These are phyloP conservation scores for Phytopythium ostracodes DNA, from an alignment of 352 stramenopile genomes.

Conservation along the genomic window DNA sequence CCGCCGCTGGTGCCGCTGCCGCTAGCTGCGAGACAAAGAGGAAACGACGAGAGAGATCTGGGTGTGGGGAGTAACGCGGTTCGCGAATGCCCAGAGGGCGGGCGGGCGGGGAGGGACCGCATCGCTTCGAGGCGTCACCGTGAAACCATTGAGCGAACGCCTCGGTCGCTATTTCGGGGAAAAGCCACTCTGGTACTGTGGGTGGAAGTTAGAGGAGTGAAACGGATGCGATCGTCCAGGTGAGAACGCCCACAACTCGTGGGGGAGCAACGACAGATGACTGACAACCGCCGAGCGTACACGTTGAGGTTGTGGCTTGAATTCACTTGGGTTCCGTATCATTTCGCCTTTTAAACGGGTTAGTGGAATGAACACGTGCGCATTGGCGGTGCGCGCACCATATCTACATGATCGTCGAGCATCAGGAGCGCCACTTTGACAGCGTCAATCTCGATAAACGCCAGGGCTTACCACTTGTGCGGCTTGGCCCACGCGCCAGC, in stretches of 20 bases:
- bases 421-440: background rate
- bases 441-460: background rate
- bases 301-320: background rate
- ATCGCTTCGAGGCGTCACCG: background rate
- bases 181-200: too few relatives aligned
- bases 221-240: background rate
- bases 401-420: background rate
- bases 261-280: background rate
- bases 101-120: background rate
- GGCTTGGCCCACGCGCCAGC: conserved; percentile 56
- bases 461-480: conserved; percentile 44
- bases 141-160: conserved; percentile 1
- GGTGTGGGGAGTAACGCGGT: background rate
- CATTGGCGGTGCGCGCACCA: background rate
- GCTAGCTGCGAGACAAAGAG: background rate
- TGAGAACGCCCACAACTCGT: background rate
- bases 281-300: background rate
- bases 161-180: background rate
- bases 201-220: background rate
- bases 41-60: background rate
- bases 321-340: background rate
- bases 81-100: background rate
- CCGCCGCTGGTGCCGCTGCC: too few relatives aligned
- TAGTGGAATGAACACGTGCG: background rate
- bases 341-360: background rate